Evolutionary conservation across 805 yeast species (phyloP).

Genomic region (Candida odintsovae): DNA sequence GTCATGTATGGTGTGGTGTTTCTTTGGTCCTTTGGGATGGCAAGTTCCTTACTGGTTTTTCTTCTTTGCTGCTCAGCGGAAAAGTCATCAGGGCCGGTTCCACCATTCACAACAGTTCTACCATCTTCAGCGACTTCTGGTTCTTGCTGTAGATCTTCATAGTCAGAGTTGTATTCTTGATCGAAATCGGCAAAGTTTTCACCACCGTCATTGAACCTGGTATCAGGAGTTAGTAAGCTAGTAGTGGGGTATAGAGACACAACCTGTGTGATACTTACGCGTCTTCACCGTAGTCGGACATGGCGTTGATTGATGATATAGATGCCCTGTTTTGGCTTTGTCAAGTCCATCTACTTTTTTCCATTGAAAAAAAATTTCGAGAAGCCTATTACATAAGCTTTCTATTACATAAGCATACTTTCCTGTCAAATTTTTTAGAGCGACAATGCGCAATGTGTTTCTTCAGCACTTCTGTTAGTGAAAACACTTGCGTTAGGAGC

Average conservation of each 20-base stretch:
- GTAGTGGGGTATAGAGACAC: neutral
- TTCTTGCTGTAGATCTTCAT: constrained; percentile 39
- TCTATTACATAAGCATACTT: no score
- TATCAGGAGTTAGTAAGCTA: neutral
- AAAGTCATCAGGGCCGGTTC: constrained; percentile 53
- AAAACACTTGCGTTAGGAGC: neutral
- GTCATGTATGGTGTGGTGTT: constrained; percentile 99
- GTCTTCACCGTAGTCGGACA: constrained; percentile 54
- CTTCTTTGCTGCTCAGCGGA: constrained; percentile 36
- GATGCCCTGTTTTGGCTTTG: neutral
- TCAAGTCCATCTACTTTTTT: neutral
- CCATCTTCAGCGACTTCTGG: constrained; percentile 54
- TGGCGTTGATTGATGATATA: constrained; percentile 11
- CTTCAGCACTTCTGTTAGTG: no score
- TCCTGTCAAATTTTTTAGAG: no score
- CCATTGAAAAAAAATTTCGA: neutral
- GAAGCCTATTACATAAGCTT: neutral
- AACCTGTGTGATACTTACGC: constrained; percentile 27
- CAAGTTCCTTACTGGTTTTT: constrained; percentile 70
- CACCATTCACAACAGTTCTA: constrained; percentile 65
- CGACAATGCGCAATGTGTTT: no score
- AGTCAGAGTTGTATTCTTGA: constrained; percentile 77
- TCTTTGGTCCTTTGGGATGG: constrained; percentile 84
- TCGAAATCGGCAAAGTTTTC: constrained; percentile 78
- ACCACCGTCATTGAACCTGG: constrained; percentile 59